Evolutionary conservation across 2,329 filamentous ascomycete genomes (phyloP).

Genomic region (Venturia asperata): DNA sequence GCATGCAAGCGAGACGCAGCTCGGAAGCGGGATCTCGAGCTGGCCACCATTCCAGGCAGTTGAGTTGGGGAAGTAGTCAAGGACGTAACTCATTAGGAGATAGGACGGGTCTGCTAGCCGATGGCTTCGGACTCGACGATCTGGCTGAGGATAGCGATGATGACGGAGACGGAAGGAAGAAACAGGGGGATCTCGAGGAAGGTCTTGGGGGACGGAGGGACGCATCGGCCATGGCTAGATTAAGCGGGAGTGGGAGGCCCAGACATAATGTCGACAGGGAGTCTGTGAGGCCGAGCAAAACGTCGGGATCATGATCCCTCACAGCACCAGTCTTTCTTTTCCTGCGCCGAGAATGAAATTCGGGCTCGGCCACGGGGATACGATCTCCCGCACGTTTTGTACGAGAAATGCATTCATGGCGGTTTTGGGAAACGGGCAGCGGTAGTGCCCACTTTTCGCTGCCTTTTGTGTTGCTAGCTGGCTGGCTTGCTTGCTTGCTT

Average conservation of each 20-base stretch:
- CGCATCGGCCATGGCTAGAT: background rate
- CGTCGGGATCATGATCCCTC: background rate
- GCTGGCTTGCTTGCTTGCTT: background rate
- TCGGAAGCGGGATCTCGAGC: slow-evolving; percentile 48
- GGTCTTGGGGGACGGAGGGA: slow-evolving; percentile 10
- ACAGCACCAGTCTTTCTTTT: background rate
- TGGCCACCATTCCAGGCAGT: slow-evolving; percentile 46
- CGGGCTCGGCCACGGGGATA: background rate
- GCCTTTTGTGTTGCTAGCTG: background rate
- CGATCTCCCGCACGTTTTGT: background rate
- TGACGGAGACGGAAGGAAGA: slow-evolving; percentile 20
- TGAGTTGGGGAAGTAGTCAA: slow-evolving; percentile 43
- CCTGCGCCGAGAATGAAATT: too few species aligned
- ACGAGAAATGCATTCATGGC: background rate
- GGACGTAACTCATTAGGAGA: slow-evolving; percentile 45
- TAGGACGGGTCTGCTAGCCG: slow-evolving; percentile 69
- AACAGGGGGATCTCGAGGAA: slow-evolving; percentile 16
- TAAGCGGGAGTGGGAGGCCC: slow-evolving; percentile 20
- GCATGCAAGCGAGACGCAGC: slow-evolving; percentile 83
- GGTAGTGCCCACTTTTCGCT: background rate
- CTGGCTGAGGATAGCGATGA: slow-evolving; percentile 58
- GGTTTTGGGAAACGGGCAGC: background rate
- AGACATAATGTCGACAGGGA: slow-evolving; percentile 15
- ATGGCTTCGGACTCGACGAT: slow-evolving; percentile 72
- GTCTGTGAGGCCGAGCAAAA: slow-evolving; percentile 6